Conservation (phyloP, 495 filamentous ascomycete species). For the Poronia punctata region DNA sequence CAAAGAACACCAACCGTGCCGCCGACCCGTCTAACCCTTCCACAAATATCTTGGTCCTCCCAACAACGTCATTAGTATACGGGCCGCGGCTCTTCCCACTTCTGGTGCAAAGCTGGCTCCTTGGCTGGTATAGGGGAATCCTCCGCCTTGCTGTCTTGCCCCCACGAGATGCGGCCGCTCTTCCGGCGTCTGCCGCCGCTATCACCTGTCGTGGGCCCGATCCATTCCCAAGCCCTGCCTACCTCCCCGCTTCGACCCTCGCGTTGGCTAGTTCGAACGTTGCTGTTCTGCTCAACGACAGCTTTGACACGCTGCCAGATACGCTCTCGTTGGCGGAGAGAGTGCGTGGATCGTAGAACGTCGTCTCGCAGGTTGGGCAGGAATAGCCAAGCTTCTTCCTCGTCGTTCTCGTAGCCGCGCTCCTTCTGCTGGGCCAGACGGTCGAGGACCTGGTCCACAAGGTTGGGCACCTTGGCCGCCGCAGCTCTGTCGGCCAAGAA, state of each 20-base stretch:
- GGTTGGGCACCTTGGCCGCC: slow-evolving; percentile 61
- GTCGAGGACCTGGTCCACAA: slow-evolving; percentile 77
- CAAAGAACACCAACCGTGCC: neutral
- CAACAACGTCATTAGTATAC: slow-evolving; percentile 20
- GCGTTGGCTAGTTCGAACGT: slow-evolving; percentile 77
- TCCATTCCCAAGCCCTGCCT: slow-evolving; percentile 92
- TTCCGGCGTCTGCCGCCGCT: slow-evolving; percentile 40
- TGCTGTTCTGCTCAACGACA: slow-evolving; percentile 88
- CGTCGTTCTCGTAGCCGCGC: slow-evolving; percentile 55
- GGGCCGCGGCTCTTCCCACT: slow-evolving; percentile 44
- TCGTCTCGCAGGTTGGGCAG: slow-evolving; percentile 88
- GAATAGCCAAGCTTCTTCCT: slow-evolving; percentile 68
- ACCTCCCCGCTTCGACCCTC: slow-evolving; percentile 82
- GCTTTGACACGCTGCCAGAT: slow-evolving; percentile 75
- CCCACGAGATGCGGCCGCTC: slow-evolving; percentile 45
- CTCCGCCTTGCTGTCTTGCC: slow-evolving; percentile 25
- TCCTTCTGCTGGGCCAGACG: slow-evolving; percentile 76
- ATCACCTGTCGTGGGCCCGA: slow-evolving; percentile 54
- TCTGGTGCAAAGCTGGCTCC: slow-evolving; percentile 31
- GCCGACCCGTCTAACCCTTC: neutral
- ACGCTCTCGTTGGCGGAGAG: slow-evolving; percentile 59
- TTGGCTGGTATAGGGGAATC: slow-evolving; percentile 20
- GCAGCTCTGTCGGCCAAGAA: slow-evolving; percentile 52
- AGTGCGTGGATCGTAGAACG: slow-evolving; percentile 76
- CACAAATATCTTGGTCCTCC: slow-evolving; percentile 1